Evolutionary conservation across 129 eudicot genomes (phyloP).

Genomic region (Gnaphalium uliginosum): DNA sequence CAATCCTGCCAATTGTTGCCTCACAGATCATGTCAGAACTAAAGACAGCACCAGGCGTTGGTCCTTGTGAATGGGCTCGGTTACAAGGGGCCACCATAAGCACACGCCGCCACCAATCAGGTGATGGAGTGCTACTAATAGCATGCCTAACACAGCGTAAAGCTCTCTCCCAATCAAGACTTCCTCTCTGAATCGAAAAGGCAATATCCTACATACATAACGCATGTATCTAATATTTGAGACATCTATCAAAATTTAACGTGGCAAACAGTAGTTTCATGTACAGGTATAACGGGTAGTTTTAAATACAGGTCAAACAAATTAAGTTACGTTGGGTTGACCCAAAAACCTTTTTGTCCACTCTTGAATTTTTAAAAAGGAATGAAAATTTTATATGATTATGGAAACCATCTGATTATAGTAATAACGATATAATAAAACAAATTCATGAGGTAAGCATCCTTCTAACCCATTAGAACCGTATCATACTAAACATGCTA

Average conservation of each 20-base stretch:
- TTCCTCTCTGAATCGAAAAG: constrained; percentile 75
- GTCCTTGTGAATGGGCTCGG: constrained; percentile 59
- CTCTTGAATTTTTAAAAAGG: too few relatives aligned
- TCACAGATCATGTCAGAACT: constrained; percentile 94
- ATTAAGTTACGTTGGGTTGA: too few relatives aligned
- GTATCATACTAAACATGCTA: background rate
- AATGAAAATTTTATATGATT: too few relatives aligned
- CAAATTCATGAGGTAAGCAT: too few relatives aligned
- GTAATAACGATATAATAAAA: too few relatives aligned
- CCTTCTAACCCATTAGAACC: background rate
- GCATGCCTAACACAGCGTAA: constrained; percentile 89
- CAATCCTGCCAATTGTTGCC: constrained; percentile 86
- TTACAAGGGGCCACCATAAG: constrained; percentile 86
- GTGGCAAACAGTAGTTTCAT: too few relatives aligned
- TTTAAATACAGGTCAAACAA: too few relatives aligned
- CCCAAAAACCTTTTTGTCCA: too few relatives aligned
- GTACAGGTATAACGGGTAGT: too few relatives aligned
- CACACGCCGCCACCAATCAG: constrained; percentile 98
- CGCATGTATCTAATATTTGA: background rate
- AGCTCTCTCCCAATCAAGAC: constrained; percentile 94
- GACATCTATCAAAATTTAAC: too few relatives aligned
- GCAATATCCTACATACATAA: constrained; percentile 74
- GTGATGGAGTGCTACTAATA: constrained; percentile 85
- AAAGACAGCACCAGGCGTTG: constrained; percentile 92
- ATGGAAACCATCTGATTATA: too few relatives aligned